A percentile compares a stretch with the other conserved stretches of the same genome.
Conservation (phyloP, 2,329 filamentous ascomycete species). For the Aureobasidium sp. region DNA sequence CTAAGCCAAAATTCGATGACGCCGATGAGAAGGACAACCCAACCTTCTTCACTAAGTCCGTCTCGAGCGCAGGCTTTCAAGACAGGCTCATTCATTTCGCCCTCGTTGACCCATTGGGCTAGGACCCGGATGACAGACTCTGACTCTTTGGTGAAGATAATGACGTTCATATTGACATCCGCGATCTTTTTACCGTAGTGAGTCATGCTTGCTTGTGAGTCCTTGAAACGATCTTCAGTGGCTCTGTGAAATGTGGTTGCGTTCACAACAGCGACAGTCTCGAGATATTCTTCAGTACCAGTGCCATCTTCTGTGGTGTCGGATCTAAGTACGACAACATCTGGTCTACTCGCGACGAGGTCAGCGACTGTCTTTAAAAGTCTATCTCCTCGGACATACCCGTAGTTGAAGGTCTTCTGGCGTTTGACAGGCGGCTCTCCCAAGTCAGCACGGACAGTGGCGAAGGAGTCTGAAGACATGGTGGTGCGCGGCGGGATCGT, state of each 20-base stretch:
- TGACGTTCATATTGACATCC: not conserved
- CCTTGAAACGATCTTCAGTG: not conserved
- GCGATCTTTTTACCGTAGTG: not conserved
- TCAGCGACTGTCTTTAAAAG: not conserved
- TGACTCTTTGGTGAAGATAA: not conserved
- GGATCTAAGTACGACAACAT: not conserved
- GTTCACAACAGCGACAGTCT: not conserved
- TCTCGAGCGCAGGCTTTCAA: not conserved
- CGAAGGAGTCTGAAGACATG: not conserved
- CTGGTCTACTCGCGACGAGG: not conserved
- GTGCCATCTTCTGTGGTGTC: not conserved
- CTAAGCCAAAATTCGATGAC: not conserved
- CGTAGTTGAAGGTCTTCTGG: not conserved
- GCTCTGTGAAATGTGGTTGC: not conserved
- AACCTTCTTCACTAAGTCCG: not conserved
- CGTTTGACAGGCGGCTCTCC: not conserved
- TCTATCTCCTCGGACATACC: not conserved
- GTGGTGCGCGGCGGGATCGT: not conserved
- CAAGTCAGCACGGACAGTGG: not conserved
- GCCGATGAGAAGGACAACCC: not conserved
- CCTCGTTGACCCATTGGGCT: not conserved
- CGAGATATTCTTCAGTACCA: no score
- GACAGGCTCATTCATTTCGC: not conserved
- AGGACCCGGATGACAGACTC: not conserved
- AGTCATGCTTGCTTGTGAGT: not conserved